phyloP scores from a whole-genome alignment of 1,284 basidiomycete genomes.

The Ceratobasidium sp. region DNA sequence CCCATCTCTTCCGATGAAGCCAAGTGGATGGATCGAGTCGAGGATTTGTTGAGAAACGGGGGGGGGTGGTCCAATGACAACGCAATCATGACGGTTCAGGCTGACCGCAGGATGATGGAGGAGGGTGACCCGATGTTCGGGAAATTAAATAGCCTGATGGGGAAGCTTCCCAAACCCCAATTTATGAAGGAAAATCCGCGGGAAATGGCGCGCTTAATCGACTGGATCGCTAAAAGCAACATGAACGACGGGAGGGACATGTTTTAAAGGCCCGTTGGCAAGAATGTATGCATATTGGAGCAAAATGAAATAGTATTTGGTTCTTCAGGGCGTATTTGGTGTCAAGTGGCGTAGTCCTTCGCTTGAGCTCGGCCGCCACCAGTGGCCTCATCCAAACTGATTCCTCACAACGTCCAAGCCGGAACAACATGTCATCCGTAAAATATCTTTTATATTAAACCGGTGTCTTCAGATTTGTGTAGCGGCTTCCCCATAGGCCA shows the following conservation, averaged over 20 bases:
- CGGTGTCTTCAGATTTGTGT: too few relatives aligned
- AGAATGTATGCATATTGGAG: too few relatives aligned
- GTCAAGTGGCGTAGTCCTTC: too few relatives aligned
- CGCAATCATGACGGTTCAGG: not conserved
- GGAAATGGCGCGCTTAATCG: not conserved
- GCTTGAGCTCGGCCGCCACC: too few relatives aligned
- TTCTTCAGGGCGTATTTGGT: too few relatives aligned
- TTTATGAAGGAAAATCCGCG: constrained; percentile 21
- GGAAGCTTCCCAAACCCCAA: not conserved
- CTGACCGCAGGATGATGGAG: not conserved
- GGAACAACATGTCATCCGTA: too few relatives aligned
- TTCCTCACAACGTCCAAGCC: too few relatives aligned
- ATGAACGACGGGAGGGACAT: constrained; percentile 22
- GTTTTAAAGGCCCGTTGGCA: not conserved
- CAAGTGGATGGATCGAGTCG: constrained; percentile 26
- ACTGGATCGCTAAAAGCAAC: not conserved
- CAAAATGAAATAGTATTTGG: too few relatives aligned
- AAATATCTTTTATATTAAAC: too few relatives aligned
- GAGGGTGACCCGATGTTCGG: not conserved
- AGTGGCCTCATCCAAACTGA: too few relatives aligned
- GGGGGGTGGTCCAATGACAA: not conserved
- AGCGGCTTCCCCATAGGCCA: too few relatives aligned
- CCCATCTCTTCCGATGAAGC: constrained; percentile 22
- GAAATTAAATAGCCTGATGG: not conserved
- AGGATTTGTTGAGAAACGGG: constrained; percentile 23